Base-by-base conservation (phyloP, 257 asterid genomes). In the Rhazya stricta region DNA sequence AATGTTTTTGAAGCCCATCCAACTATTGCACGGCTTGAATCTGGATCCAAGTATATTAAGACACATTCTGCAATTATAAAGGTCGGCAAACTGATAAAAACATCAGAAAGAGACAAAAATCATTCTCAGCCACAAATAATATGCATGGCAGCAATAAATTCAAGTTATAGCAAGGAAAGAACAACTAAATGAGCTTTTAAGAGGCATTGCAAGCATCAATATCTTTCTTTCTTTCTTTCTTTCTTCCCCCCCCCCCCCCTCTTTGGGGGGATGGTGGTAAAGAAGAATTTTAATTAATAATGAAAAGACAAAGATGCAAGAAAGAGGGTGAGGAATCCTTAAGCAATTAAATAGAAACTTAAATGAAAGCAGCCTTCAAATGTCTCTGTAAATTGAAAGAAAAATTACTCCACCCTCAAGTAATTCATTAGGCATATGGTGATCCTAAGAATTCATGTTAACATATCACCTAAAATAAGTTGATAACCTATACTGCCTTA, bases 11-110 rank as follows among this genome's bases (percentile, higher is more conserved):
- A 86, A 79, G 97, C 88, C 99, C 99, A 95, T 79, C 88, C 86
- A 60, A 95, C 97, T 79, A 92, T 82, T 50, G 86, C 81, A 71
- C 90, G 83, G 83, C 94, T 91, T 66, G 96, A 87, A 81, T 95
- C 96, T 37, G 99, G 98, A 81, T 92, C 92, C 81, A 95, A 70
- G 91, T 95, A 92, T 86, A 95, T 95, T 36, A 95, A 88, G 74
- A 95, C 99, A 67, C 99, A 95, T 86, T 95, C 99, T 95, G 99
- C 99, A 85, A 95, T 95, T 87, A 92, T 92, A 84, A 95, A 89
- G 80, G 99, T 92, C 66, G 99, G 99, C 97, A 91, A 88, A 86
- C 99, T 95, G 99, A 89, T 86, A 86, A 84, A 57, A 82, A 86
- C 83, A 88, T 92, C 87, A 92, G 98, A 80, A 81, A 77, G 75